Conservation (phyloP, 108 stramenopile species). For the Nitzschia sp. region DNA sequence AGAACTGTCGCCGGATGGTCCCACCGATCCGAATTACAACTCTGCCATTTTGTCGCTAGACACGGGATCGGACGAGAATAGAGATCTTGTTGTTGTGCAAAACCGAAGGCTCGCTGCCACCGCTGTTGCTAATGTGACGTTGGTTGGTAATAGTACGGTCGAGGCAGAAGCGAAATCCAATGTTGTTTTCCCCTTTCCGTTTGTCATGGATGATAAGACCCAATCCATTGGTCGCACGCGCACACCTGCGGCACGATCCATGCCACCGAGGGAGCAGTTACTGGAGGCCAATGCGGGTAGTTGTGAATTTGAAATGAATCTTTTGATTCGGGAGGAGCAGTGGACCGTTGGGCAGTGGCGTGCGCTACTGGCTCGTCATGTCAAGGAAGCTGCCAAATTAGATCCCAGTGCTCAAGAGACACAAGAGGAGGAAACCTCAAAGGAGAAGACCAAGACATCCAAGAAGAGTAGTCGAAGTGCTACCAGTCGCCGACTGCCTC, state of each 20-base stretch:
- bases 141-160: neutral
- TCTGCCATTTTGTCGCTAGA: neutral
- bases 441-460: conserved; percentile 1
- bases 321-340: conserved; percentile 64
- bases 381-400: neutral
- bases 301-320: conserved; percentile 82
- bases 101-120: no score
- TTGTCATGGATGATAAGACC: conserved; percentile 61
- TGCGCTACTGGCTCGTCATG: neutral
- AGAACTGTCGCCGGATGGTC: neutral
- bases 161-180: conserved; percentile 9
- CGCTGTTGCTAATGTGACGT: neutral
- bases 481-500: neutral
- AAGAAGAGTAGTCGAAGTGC: conserved; percentile 23
- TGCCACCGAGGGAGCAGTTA: conserved; percentile 61
- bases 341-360: conserved; percentile 77
- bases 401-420: neutral
- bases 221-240: conserved; percentile 45
- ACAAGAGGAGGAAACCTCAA: neutral
- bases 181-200: conserved; percentile 66
- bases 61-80: neutral
- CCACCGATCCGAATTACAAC: neutral
- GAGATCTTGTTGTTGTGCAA: no score
- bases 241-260: conserved; percentile 43
- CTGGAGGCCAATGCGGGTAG: conserved; percentile 63